Evolutionary conservation across 140 eudicot species (phyloP).

Genomic region (Senecio squalidus): DNA sequence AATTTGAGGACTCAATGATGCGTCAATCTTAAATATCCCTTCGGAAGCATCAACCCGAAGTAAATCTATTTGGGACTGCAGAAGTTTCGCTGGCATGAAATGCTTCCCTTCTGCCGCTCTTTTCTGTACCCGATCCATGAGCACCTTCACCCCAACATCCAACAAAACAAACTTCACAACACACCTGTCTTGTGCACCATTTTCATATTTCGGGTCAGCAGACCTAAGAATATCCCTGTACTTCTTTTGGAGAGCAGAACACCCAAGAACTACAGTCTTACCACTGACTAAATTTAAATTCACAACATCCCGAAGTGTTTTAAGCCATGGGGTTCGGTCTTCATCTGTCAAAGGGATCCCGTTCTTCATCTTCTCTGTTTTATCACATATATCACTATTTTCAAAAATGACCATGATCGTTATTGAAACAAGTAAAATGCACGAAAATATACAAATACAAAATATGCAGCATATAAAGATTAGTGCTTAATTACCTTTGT

Average conservation of each 20-base stretch:
- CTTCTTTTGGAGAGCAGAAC: constrained; percentile 69
- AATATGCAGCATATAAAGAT: too few species aligned
- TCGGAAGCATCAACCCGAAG: constrained; percentile 78
- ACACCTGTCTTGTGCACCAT: constrained; percentile 14
- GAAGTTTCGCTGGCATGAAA: constrained; percentile 77
- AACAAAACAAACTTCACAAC: constrained; percentile 71
- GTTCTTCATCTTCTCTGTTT: constrained; percentile 79
- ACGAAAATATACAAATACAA: too few species aligned
- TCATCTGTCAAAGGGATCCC: constrained; percentile 82
- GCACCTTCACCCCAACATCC: constrained; percentile 52
- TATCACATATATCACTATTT: constrained; percentile 6
- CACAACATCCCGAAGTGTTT: constrained; percentile 49
- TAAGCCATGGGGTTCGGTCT: constrained; percentile 88
- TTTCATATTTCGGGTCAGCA: constrained; percentile 50
- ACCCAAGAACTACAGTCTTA: constrained; percentile 54
- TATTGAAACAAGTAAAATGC: background rate
- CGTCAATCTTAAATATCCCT: constrained; percentile 67
- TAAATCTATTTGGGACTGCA: constrained; percentile 72
- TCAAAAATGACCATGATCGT: constrained; percentile 17
- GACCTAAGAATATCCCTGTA: constrained; percentile 82
- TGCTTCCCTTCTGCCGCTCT: constrained; percentile 74
- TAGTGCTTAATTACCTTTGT: constrained; percentile 57
- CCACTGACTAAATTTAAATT: constrained; percentile 30
- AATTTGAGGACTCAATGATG: constrained; percentile 44
- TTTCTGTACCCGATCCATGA: constrained; percentile 55